Conservation (phyloP, 345 rosid species). For the Adansonia digitata region DNA sequence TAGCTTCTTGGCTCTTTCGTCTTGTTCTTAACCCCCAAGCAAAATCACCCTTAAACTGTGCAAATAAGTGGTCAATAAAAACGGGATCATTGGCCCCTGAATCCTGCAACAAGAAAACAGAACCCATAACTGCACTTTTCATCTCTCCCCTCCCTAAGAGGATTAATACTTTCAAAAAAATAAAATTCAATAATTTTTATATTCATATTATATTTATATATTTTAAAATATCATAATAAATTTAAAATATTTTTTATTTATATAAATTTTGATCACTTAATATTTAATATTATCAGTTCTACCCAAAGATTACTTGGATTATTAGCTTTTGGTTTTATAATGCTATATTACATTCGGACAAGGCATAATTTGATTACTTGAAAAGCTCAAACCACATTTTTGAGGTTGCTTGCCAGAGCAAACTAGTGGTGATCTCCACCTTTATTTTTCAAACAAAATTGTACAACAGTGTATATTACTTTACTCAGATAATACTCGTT, state of each 20-base stretch:
- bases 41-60: background rate
- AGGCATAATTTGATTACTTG: background rate
- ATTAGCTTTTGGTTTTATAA: background rate
- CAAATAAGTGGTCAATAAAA: background rate
- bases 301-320: background rate
- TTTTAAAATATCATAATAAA: no score
- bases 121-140: background rate
- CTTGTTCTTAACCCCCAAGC: background rate
- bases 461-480: background rate
- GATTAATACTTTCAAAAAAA: no score
- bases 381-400: no score
- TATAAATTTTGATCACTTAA: no score
- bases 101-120: background rate
- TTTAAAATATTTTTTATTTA: no score
- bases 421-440: background rate
- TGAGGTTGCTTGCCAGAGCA: background rate
- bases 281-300: no score
- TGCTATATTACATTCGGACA: background rate
- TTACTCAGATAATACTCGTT: no score
- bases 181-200: no score
- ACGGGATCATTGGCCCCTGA: background rate
- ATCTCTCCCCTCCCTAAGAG: background rate
- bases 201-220: no score
- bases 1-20: background rate
- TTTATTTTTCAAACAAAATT: background rate